phyloP scores from a whole-genome alignment of 2,329 filamentous ascomycete genomes.

The Ascosphaera acerosa region DNA sequence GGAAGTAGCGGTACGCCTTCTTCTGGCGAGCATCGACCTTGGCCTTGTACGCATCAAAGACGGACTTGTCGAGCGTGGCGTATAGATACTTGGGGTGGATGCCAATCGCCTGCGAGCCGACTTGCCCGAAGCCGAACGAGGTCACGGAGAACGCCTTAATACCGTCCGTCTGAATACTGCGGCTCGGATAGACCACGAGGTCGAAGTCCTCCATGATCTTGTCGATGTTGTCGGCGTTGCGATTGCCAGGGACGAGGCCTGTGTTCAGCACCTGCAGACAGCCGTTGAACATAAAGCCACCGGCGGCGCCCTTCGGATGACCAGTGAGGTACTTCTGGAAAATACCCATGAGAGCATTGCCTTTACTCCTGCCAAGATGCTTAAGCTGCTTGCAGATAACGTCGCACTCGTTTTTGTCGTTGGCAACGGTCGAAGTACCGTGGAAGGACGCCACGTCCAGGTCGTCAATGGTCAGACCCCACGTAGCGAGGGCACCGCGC shows the following conservation, averaged over 20 bases:
- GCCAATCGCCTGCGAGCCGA: slow-evolving; percentile 91
- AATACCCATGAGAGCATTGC: slow-evolving; percentile 84
- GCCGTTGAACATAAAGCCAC: slow-evolving; percentile 99
- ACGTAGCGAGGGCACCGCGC: slow-evolving; percentile 84
- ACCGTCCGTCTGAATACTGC: slow-evolving; percentile 87
- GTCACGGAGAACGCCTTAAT: slow-evolving; percentile 98
- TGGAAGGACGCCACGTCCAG: slow-evolving; percentile 93
- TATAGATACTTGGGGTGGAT: slow-evolving; percentile 92
- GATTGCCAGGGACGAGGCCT: slow-evolving; percentile 85
- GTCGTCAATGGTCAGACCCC: slow-evolving; percentile 94
- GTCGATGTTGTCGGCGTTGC: slow-evolving; percentile 94
- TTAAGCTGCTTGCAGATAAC: slow-evolving; percentile 91
- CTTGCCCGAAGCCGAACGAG: slow-evolving; percentile 97
- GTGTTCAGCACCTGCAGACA: slow-evolving; percentile 86
- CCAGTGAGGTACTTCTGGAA: slow-evolving; percentile 99
- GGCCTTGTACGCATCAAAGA: slow-evolving; percentile 55
- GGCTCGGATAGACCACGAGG: slow-evolving; percentile 90
- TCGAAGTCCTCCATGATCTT: slow-evolving; percentile 93
- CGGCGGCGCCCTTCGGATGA: slow-evolving; percentile 95
- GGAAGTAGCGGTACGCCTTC: slow-evolving; percentile 97
- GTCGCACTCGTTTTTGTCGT: slow-evolving; percentile 98
- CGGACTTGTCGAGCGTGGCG: slow-evolving; percentile 68
- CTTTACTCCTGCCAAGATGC: slow-evolving; percentile 86
- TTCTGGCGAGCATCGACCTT: slow-evolving; percentile 90
- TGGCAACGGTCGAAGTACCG: slow-evolving; percentile 92